Conservation (phyloP, 208 protist genomes). For the Trypanosoma boissoni region DNA sequence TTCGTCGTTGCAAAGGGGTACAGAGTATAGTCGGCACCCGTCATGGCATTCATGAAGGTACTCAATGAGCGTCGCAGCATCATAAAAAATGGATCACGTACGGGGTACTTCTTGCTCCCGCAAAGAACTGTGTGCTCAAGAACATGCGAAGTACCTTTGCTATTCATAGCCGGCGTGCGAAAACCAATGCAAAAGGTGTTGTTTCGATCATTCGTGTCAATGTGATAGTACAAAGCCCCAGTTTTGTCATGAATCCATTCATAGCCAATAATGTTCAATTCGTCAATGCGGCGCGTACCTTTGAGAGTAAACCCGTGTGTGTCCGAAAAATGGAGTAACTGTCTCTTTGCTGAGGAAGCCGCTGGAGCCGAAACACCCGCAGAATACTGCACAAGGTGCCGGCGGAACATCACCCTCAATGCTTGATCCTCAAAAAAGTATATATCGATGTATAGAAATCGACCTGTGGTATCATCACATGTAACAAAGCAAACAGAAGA, state of each 20-base stretch:
- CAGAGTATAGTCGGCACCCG: constrained; percentile 91
- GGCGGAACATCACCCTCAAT: constrained; percentile 50
- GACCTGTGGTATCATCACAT: neutral
- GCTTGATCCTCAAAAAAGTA: too few species aligned
- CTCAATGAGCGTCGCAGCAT: constrained; percentile 89
- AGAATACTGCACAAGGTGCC: constrained; percentile 29
- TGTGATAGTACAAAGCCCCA: constrained; percentile 86
- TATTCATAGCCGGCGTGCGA: constrained; percentile 91
- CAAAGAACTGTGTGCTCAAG: constrained; percentile 97
- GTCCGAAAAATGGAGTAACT: constrained; percentile 32
- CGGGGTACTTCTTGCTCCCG: constrained; percentile 94
- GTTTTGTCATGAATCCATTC: constrained; percentile 72
- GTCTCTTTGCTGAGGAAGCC: constrained; percentile 5
- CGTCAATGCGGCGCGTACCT: constrained; percentile 51
- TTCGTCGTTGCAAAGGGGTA: constrained; percentile 94
- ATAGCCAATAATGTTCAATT: constrained; percentile 78
- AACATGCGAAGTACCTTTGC: constrained; percentile 95
- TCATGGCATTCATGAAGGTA: constrained; percentile 94
- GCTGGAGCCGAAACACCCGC: constrained; percentile 10
- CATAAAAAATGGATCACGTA: constrained; percentile 92
- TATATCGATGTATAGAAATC: constrained; percentile 6
- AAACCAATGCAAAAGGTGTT: constrained; percentile 97
- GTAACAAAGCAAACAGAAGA: neutral
- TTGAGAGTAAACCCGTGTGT: constrained; percentile 73
- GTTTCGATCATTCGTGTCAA: constrained; percentile 94